Conservation (phyloP, 805 yeast genomes). For the Kurtzmaniella fragi region DNA sequence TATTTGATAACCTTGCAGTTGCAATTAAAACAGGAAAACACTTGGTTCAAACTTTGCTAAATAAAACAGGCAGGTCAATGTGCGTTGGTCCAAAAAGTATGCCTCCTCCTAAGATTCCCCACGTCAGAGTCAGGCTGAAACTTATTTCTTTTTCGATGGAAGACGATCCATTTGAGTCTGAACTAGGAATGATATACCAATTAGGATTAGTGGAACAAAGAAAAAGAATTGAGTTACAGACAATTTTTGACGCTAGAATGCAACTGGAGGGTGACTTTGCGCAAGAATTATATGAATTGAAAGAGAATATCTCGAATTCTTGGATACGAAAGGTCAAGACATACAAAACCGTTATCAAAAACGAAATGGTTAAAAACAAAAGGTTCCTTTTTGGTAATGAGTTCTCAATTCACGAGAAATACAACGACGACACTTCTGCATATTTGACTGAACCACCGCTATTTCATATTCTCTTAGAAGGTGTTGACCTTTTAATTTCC, state of each 20-base stretch:
- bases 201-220: slow-evolving; percentile 36
- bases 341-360: slow-evolving; percentile 33
- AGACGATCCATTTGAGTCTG: slow-evolving; percentile 41
- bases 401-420: slow-evolving; percentile 7
- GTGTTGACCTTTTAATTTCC: slow-evolving; percentile 25
- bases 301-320: slow-evolving; percentile 48
- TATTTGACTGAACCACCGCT: slow-evolving; percentile 33
- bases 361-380: slow-evolving; percentile 32
- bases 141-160: slow-evolving; percentile 32
- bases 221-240: slow-evolving; percentile 27
- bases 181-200: slow-evolving; percentile 37
- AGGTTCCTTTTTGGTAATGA: slow-evolving; percentile 35
- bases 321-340: slow-evolving; percentile 68
- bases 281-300: slow-evolving; percentile 26
- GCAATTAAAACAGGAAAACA: slow-evolving; percentile 30
- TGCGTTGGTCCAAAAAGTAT: slow-evolving; percentile 28
- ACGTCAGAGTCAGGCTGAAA: slow-evolving; percentile 19
- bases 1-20: slow-evolving; percentile 35
- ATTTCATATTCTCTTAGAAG: slow-evolving; percentile 23
- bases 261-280: not conserved
- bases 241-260: slow-evolving; percentile 16
- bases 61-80: slow-evolving; percentile 8
- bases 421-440: slow-evolving; percentile 22
- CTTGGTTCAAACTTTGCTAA: slow-evolving; percentile 20
- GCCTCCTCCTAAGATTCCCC: slow-evolving; percentile 22